Evolutionary conservation across 2,329 filamentous ascomycete genomes (phyloP).

Genomic region (Neopestalotiopsis sp.): DNA sequence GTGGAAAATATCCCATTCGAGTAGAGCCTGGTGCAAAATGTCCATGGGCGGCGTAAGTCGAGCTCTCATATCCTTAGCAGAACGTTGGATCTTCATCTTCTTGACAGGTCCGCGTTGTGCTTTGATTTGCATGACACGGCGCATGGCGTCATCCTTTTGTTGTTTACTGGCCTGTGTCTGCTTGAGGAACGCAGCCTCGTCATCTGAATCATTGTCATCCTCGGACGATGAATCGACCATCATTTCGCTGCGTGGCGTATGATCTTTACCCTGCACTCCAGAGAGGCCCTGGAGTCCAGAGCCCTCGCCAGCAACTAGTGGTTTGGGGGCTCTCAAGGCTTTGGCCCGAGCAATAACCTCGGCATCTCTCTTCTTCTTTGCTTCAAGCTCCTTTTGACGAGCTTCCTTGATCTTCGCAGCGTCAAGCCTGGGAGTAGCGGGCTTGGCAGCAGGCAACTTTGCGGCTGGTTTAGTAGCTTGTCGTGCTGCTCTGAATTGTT

Average conservation of each 20-base stretch:
- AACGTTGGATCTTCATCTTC: conserved; percentile 80
- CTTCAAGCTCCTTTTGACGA: conserved; percentile 76
- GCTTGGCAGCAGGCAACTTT: conserved; percentile 17
- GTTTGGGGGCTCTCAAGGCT: conserved; percentile 57
- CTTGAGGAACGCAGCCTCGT: conserved; percentile 55
- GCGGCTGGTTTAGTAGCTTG: conserved; percentile 25
- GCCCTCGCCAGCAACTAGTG: conserved; percentile 73
- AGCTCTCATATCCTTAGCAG: conserved; percentile 92
- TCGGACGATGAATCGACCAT: conserved; percentile 89
- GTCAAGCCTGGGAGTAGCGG: conserved; percentile 28
- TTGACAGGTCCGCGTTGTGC: conserved; percentile 76
- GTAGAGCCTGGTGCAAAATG: conserved; percentile 80
- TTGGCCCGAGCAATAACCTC: conserved; percentile 74
- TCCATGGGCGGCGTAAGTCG: conserved; percentile 89
- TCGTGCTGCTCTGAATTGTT: conserved; percentile 49
- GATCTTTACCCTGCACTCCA: conserved; percentile 78
- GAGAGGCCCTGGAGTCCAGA: conserved; percentile 76
- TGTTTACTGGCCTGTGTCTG: conserved; percentile 54
- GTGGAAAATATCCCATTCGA: conserved; percentile 96
- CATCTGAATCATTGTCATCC: conserved; percentile 72
- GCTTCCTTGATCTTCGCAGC: conserved; percentile 70
- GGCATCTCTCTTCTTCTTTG: conserved; percentile 74
- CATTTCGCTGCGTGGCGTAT: conserved; percentile 79
- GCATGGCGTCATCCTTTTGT: conserved; percentile 51
- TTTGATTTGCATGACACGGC: conserved; percentile 55